phyloP scores from a whole-genome alignment of 352 stramenopile species.

The Phytophthora hibernalis region DNA sequence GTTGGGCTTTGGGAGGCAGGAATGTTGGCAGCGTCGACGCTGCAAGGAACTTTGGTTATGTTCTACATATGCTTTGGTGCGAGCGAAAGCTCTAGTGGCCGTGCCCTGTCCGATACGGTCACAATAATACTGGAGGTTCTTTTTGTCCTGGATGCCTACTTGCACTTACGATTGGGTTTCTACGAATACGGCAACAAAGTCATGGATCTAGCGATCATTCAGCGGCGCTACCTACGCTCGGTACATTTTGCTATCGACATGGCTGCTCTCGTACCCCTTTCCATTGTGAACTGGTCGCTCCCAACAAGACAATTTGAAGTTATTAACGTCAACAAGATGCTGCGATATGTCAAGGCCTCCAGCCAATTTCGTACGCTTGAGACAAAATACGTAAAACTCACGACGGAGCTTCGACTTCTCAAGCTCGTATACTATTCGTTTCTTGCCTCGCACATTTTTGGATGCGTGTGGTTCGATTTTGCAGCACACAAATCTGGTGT shows the following conservation, averaged over 20 bases:
- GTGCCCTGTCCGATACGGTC: conserved; percentile 36
- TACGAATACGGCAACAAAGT: conserved; percentile 77
- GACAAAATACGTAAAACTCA: conserved; percentile 61
- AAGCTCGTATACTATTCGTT: conserved; percentile 68
- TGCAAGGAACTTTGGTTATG: conserved; percentile 54
- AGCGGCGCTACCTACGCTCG: conserved; percentile 51
- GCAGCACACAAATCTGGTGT: conserved; percentile 53
- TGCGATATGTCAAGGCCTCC: conserved; percentile 59
- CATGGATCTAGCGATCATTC: conserved; percentile 53
- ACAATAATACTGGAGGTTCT: conserved; percentile 49
- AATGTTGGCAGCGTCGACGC: conserved; percentile 48
- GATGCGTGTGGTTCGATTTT: conserved; percentile 71
- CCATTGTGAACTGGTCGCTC: conserved; percentile 49
- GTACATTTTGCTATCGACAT: conserved; percentile 53
- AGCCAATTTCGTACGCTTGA: conserved; percentile 55
- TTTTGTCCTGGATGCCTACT: conserved; percentile 59
- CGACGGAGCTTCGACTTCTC: conserved; percentile 55
- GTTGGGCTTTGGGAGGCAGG: conserved; percentile 59
- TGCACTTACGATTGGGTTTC: conserved; percentile 60
- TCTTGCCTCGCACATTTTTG: conserved; percentile 60
- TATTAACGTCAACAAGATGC: conserved; percentile 65
- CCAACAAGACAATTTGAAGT: conserved; percentile 37
- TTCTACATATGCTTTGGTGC: conserved; percentile 62
- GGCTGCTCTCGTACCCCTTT: conserved; percentile 49
- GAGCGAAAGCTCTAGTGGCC: conserved; percentile 3